Conservation (phyloP, 805 yeast genomes). For the Pichia gijzeniarum region DNA sequence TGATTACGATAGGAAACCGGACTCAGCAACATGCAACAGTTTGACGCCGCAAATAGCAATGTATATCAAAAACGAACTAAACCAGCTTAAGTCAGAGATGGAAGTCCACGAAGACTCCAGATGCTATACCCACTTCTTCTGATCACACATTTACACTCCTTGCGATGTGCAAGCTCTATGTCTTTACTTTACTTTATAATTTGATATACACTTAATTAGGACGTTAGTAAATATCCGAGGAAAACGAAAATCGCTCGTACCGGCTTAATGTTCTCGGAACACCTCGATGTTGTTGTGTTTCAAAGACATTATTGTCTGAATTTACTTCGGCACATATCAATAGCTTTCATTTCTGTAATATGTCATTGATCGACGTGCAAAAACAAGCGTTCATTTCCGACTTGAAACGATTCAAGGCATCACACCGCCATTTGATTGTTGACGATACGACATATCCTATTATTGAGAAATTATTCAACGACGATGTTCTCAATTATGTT, state of each 20-base stretch:
- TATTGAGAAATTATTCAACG: slow-evolving; percentile 21
- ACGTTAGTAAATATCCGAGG: background rate
- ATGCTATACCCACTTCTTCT: slow-evolving; percentile 81
- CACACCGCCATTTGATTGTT: slow-evolving; percentile 27
- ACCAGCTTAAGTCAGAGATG: slow-evolving; percentile 74
- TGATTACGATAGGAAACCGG: slow-evolving; percentile 92
- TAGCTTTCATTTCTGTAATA: slow-evolving; percentile 1
- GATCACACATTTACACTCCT: slow-evolving; percentile 12
- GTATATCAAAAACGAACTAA: slow-evolving; percentile 78
- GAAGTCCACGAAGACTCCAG: slow-evolving; percentile 71
- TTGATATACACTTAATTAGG: too few relatives aligned
- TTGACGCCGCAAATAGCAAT: slow-evolving; percentile 84
- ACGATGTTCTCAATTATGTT: slow-evolving; percentile 25
- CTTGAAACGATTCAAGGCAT: slow-evolving; percentile 15
- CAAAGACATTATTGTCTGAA: too few relatives aligned
- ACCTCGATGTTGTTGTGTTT: background rate
- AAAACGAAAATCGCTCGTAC: background rate
- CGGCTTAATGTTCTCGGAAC: too few relatives aligned
- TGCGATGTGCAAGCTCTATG: too few relatives aligned
- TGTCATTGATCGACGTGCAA: slow-evolving; percentile 26
- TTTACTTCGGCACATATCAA: background rate
- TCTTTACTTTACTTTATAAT: too few relatives aligned
- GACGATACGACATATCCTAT: slow-evolving; percentile 26
- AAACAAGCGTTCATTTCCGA: slow-evolving; percentile 17
- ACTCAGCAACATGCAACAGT: slow-evolving; percentile 85